These are phyloP conservation scores for Mortierella sp. DNA, from an alignment of 371 early-diverging fungal genomes.

Conservation along the genomic window DNA sequence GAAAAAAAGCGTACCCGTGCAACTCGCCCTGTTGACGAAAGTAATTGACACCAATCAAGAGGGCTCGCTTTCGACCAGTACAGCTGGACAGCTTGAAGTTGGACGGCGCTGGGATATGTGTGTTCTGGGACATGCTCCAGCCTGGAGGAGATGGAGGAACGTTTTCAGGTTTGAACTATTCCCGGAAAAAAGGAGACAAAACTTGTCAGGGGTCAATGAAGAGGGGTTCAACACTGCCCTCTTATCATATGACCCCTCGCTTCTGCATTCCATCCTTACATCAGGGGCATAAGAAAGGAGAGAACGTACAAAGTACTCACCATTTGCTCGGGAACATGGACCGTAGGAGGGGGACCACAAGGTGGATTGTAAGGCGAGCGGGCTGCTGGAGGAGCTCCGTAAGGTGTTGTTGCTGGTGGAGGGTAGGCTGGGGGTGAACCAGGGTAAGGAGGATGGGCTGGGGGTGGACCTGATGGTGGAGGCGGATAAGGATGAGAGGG, in stretches of 20 bases:
- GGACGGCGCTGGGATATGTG: slow-evolving; percentile 18
- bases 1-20: too few species aligned
- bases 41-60: slow-evolving; percentile 96
- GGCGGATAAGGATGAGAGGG: slow-evolving; percentile 12
- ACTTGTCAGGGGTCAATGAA: too few species aligned
- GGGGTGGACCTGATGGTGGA: background rate
- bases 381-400: slow-evolving; percentile 10
- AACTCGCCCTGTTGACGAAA: slow-evolving; percentile 75
- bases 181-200: too few species aligned
- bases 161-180: slow-evolving; percentile 38
- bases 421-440: slow-evolving; percentile 15
- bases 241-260: background rate
- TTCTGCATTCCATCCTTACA: background rate
- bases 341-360: slow-evolving; percentile 4
- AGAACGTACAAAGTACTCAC: slow-evolving; percentile 13
- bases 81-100: slow-evolving; percentile 80
- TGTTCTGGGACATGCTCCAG: slow-evolving; percentile 38
- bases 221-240: too few species aligned
- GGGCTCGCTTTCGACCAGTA: slow-evolving; percentile 82
- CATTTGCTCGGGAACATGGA: slow-evolving; percentile 32
- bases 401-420: slow-evolving; percentile 7
- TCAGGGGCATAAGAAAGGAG: background rate
- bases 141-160: slow-evolving; percentile 48
- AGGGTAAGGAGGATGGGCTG: slow-evolving; percentile 8
- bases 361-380: slow-evolving; percentile 3